Evolutionary conservation across 352 stramenopile species (phyloP).

Genomic region (Phytophthora ohioensis): DNA sequence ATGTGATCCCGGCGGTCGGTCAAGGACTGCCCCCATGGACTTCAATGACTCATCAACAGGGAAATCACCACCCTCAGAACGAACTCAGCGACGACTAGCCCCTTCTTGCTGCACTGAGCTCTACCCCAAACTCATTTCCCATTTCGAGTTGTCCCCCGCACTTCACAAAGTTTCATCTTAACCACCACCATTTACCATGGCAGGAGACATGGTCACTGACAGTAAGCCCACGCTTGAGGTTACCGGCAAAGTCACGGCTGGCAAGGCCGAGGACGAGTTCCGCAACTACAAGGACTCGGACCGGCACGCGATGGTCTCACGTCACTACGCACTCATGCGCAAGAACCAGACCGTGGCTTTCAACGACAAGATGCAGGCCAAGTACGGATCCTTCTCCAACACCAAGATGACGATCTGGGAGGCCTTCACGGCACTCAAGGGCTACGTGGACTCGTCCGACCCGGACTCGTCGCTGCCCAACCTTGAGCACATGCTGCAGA

Average conservation of each 20-base stretch:
- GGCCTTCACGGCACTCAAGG: slow-evolving; percentile 89
- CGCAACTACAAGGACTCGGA: slow-evolving; percentile 81
- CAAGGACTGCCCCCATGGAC: not conserved
- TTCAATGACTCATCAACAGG: slow-evolving; percentile 5
- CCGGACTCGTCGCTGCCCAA: slow-evolving; percentile 93
- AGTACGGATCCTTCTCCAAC: slow-evolving; percentile 78
- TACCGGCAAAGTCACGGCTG: slow-evolving; percentile 46
- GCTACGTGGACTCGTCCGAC: slow-evolving; percentile 95
- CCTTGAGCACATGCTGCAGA: slow-evolving; percentile 94
- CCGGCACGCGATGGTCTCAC: slow-evolving; percentile 71
- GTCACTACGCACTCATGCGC: slow-evolving; percentile 86
- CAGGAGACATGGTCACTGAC: slow-evolving; percentile 12
- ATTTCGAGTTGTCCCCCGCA: not conserved
- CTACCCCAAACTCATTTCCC: slow-evolving; percentile 6
- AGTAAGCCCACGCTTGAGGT: slow-evolving; percentile 42
- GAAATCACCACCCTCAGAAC: slow-evolving; percentile 3
- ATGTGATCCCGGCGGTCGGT: slow-evolving; percentile 15
- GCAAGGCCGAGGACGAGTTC: slow-evolving; percentile 80
- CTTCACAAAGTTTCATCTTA: not conserved
- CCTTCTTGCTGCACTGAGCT: too few species aligned
- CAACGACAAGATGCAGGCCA: slow-evolving; percentile 73
- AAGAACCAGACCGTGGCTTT: slow-evolving; percentile 77
- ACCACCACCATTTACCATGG: slow-evolving; percentile 17
- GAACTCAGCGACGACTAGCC: not conserved
- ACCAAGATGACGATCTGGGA: slow-evolving; percentile 93